These are phyloP conservation scores for Phascolomyces articulosus DNA, from an alignment of 371 early-diverging fungal genomes.

Conservation along the genomic window DNA sequence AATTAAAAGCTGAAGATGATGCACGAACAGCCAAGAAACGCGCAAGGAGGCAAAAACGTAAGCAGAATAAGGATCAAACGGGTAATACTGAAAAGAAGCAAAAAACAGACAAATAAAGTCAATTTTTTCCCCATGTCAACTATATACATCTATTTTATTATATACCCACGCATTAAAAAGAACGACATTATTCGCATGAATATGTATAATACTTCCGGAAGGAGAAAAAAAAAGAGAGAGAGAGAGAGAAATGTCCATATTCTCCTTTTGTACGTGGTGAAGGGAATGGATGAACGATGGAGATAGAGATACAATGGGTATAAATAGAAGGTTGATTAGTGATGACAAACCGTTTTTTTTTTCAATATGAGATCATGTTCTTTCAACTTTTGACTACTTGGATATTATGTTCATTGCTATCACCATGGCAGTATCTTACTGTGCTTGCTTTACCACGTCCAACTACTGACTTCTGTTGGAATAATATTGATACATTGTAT, in stretches of 20 bases:
- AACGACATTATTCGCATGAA: too few relatives aligned
- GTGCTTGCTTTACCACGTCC: neutral
- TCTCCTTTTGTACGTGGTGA: neutral
- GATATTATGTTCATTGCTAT: too few relatives aligned
- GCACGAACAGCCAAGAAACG: conserved; percentile 87
- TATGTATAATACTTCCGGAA: neutral
- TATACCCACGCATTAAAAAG: neutral
- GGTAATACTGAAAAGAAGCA: conserved; percentile 23
- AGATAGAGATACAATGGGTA: too few relatives aligned
- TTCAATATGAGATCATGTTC: neutral
- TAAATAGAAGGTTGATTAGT: neutral
- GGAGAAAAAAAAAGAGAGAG: neutral
- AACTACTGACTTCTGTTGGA: conserved; percentile 5
- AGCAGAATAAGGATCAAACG: conserved; percentile 25
- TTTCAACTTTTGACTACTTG: too few relatives aligned
- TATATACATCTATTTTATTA: neutral
- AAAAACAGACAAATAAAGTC: conserved; percentile 14
- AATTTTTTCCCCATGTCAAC: neutral
- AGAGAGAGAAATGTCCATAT: neutral
- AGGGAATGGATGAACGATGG: too few relatives aligned
- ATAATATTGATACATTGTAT: conserved; percentile 11
- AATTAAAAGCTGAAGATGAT: conserved; percentile 67
- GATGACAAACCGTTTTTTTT: neutral
- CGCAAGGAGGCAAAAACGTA: conserved; percentile 80
- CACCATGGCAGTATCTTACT: neutral